phyloP scores from a whole-genome alignment of 2,329 filamentous ascomycete genomes.

The Venturia asperata region DNA sequence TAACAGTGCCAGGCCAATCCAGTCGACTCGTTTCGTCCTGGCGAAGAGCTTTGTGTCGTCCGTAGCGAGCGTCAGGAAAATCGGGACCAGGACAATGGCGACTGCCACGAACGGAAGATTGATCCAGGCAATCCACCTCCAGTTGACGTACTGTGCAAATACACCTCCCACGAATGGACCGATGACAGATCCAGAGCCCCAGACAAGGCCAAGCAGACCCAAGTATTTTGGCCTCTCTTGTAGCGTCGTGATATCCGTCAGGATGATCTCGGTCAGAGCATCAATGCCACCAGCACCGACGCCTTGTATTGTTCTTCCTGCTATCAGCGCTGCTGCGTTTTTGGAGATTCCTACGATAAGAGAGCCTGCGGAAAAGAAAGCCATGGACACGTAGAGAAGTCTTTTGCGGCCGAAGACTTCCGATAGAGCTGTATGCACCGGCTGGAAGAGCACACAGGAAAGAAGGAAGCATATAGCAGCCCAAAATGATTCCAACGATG shows the following conservation, averaged over 20 bases:
- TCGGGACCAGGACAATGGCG: not conserved
- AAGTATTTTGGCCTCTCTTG: slow-evolving; percentile 33
- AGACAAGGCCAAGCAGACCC: slow-evolving; percentile 31
- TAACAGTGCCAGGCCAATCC: not conserved
- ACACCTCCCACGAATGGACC: slow-evolving; percentile 39
- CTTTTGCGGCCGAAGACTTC: slow-evolving; percentile 31
- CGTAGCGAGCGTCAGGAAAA: not conserved
- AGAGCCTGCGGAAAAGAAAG: slow-evolving; percentile 48
- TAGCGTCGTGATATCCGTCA: slow-evolving; percentile 38
- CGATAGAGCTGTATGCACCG: slow-evolving; percentile 24
- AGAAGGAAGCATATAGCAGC: slow-evolving; percentile 22
- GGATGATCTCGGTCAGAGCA: slow-evolving; percentile 34
- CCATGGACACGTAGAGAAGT: slow-evolving; percentile 29
- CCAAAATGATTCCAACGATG: slow-evolving; percentile 24
- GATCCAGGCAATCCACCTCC: slow-evolving; percentile 25
- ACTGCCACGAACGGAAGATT: not conserved
- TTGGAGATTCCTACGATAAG: slow-evolving; percentile 40
- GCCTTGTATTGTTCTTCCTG: slow-evolving; percentile 38
- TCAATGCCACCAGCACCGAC: slow-evolving; percentile 36
- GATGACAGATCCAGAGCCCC: slow-evolving; percentile 34
- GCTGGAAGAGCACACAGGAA: slow-evolving; percentile 21
- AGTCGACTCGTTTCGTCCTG: slow-evolving; percentile 7
- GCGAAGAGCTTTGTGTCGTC: not conserved
- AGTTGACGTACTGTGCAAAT: slow-evolving; percentile 23
- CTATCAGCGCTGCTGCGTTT: slow-evolving; percentile 28